Evolutionary conservation across 306 rosid species (phyloP).

Genomic region (Trichosanthes cucumerina): DNA sequence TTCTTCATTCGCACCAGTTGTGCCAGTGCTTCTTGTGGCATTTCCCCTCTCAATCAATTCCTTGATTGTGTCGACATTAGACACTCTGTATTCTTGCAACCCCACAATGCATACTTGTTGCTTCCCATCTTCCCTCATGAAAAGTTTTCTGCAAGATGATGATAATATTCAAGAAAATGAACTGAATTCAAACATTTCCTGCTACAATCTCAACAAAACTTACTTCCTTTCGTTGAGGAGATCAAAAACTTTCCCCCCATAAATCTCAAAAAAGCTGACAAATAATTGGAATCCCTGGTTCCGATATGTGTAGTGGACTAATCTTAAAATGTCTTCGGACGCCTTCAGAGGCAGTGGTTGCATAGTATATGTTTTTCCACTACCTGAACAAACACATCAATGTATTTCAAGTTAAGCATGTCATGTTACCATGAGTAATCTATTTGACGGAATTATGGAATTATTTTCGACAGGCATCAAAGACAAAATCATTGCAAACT

Average conservation of each 20-base stretch:
- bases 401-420: neutral
- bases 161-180: slow-evolving; percentile 13
- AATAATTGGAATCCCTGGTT: slow-evolving; percentile 84
- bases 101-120: slow-evolving; percentile 99
- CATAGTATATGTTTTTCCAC: slow-evolving; percentile 97
- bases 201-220: slow-evolving; percentile 15
- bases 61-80: slow-evolving; percentile 81
- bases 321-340: slow-evolving; percentile 83
- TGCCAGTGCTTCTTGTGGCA: slow-evolving; percentile 90
- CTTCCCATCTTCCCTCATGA: slow-evolving; percentile 98
- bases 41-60: slow-evolving; percentile 91
- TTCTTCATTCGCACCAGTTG: slow-evolving; percentile 98
- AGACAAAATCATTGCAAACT: neutral
- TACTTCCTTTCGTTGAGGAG: slow-evolving; percentile 95
- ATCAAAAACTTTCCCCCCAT: slow-evolving; percentile 93
- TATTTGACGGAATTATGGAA: neutral
- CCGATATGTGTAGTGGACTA: slow-evolving; percentile 86
- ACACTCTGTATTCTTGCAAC: slow-evolving; percentile 88
- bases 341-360: slow-evolving; percentile 95
- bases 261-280: slow-evolving; percentile 96
- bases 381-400: slow-evolving; percentile 40
- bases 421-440: neutral
- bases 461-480: neutral
- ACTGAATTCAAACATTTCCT: slow-evolving; percentile 6
- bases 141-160: slow-evolving; percentile 69